Evolutionary conservation across 2,329 filamentous ascomycete genomes (phyloP).

Genomic region (Aspergillus fischeri): DNA sequence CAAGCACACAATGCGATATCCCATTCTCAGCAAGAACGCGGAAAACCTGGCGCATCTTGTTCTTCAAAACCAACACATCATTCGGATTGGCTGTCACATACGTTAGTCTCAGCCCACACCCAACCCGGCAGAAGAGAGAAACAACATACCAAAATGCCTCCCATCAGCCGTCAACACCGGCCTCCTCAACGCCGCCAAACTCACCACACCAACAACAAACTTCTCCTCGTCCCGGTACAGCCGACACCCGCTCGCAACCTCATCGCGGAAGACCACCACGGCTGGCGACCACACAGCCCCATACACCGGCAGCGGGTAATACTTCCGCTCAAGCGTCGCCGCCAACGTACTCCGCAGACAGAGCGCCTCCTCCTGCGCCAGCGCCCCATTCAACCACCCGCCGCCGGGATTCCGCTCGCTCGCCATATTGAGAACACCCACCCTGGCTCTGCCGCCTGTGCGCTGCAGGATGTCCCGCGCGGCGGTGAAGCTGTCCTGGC

Average conservation of each 20-base stretch:
- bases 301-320: slow-evolving; percentile 48
- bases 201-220: slow-evolving; percentile 52
- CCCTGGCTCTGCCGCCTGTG: slow-evolving; percentile 19
- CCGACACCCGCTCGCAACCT: slow-evolving; percentile 19
- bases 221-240: slow-evolving; percentile 19
- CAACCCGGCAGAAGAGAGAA: neutral
- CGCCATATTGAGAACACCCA: slow-evolving; percentile 55
- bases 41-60: slow-evolving; percentile 55
- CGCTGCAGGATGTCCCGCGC: slow-evolving; percentile 3
- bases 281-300: slow-evolving; percentile 52
- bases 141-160: slow-evolving; percentile 6
- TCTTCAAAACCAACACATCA: slow-evolving; percentile 49
- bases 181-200: slow-evolving; percentile 48
- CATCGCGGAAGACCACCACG: slow-evolving; percentile 50
- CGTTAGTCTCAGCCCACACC: neutral
- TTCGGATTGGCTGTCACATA: slow-evolving; percentile 10
- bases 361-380: slow-evolving; percentile 61
- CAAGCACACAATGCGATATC: slow-evolving; percentile 44
- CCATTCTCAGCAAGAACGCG: slow-evolving; percentile 49
- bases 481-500: slow-evolving; percentile 13
- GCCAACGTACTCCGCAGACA: slow-evolving; percentile 51
- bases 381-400: slow-evolving; percentile 55
- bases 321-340: slow-evolving; percentile 19
- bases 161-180: slow-evolving; percentile 27
- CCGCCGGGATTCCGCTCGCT: slow-evolving; percentile 53